A percentile compares a stretch with the other conserved stretches of the same genome.
Conservation (phyloP, 2,329 filamentous ascomycete genomes). For the Nigrospora oryzae region DNA sequence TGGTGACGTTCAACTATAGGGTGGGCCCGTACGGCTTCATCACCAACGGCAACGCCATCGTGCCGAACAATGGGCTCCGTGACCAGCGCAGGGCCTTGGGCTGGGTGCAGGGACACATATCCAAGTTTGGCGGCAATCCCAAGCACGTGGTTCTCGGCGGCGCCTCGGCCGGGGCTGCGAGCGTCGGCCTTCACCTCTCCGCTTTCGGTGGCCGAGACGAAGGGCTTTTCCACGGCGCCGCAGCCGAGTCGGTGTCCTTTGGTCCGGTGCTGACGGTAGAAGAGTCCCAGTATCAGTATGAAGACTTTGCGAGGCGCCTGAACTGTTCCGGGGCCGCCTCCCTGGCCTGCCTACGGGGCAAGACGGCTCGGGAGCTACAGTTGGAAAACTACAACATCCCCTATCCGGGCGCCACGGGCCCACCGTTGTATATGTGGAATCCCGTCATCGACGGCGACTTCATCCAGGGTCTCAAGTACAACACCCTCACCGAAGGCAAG, state of each 20-base stretch:
- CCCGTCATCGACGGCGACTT: slow-evolving; percentile 47
- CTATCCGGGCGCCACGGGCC: slow-evolving; percentile 21
- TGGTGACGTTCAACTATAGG: slow-evolving; percentile 70
- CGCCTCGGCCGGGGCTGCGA: slow-evolving; percentile 58
- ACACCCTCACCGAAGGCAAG: slow-evolving; percentile 34
- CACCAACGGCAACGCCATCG: slow-evolving; percentile 45
- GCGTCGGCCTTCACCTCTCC: slow-evolving; percentile 55
- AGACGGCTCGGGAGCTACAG: slow-evolving; percentile 23
- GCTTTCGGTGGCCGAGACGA: slow-evolving; percentile 41
- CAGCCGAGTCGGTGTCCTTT: slow-evolving; percentile 43
- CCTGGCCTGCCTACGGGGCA: slow-evolving; percentile 36
- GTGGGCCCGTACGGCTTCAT: slow-evolving; percentile 70
- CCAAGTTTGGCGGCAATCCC: slow-evolving; percentile 61
- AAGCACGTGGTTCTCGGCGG: slow-evolving; percentile 61
- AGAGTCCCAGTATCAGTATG: slow-evolving; percentile 43
- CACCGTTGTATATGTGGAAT: slow-evolving; percentile 43
- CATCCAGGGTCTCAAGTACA: slow-evolving; percentile 40
- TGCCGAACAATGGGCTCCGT: slow-evolving; percentile 59
- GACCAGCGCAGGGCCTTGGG: slow-evolving; percentile 62
- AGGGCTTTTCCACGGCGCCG: slow-evolving; percentile 41
- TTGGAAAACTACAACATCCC: slow-evolving; percentile 29
- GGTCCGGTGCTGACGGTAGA: slow-evolving; percentile 34
- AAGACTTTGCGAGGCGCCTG: slow-evolving; percentile 34
- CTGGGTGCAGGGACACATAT: slow-evolving; percentile 62
- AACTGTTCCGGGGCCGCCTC: slow-evolving; percentile 29